Base-by-base conservation (phyloP, 257 asterid genomes). In the Solanum clarkiae region DNA sequence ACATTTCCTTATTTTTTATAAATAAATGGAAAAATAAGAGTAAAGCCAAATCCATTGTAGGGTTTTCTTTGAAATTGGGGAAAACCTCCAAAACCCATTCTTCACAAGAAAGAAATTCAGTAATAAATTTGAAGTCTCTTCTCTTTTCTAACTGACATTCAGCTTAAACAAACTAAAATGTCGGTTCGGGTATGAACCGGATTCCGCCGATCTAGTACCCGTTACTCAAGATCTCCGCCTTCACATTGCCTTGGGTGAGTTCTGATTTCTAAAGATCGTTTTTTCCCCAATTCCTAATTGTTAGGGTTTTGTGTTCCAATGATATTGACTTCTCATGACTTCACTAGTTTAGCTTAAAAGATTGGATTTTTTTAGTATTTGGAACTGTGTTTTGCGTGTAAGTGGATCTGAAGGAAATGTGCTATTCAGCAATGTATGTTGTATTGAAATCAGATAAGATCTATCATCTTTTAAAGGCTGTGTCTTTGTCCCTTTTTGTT, bases 381-480 rank as follows among this genome's bases (percentile, higher is more conserved):
- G 88, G 24, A 80, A 84, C 70, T 54, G 85, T 77, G 83, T 69
- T 74, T 75, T 84, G 66, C 62, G 7, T 16, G 55, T 86, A 84
- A 83, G 88, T 91, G 90, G 99, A 95, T 94, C 97, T 93, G 93
- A 84, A 56, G 47, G 60, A 66, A 81, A 59, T 51, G 49, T 84
- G 80, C 22, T 56, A 12, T 53, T 69, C n/a, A 69, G 22, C 22
- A 36, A 49, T 69, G 86, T 29, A 69, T 68, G 45, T 84, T 84
- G 49, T 4, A 32, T 68, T 36, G 32, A 54, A 49, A 84, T 51
- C 57, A 56, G 56, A 84, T 86, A 81, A 26, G 88, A 85, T 84
- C 87, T 80, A 82, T 84, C 8, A 22, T 68, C 32, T 45, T 49
- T 49, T 66, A 12, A 83, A 62, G 9, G 24, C 42, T 11, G 8